These are phyloP conservation scores for Phoenix roebelenii DNA, from an alignment of 176 grass and related monocot genomes.

Conservation along the genomic window DNA sequence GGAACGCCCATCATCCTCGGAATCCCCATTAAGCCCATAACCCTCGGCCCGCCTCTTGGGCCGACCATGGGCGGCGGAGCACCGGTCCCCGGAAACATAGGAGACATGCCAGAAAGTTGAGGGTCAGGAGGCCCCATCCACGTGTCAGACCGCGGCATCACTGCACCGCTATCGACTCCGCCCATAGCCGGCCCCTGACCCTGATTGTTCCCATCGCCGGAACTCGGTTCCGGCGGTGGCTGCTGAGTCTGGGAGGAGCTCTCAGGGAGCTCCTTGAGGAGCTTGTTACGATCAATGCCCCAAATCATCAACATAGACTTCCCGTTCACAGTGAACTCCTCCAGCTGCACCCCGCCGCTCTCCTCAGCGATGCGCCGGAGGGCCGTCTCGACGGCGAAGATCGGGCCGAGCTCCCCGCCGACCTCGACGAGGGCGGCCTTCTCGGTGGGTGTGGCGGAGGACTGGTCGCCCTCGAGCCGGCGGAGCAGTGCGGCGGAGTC, in stretches of 20 bases:
- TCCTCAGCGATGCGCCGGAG: slow-evolving; percentile 79
- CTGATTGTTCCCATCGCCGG: slow-evolving; percentile 9
- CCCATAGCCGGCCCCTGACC: slow-evolving; percentile 14
- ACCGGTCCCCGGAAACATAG: slow-evolving; percentile 42
- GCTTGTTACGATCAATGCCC: slow-evolving; percentile 87
- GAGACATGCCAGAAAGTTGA: slow-evolving; percentile 43
- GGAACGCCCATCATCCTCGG: slow-evolving; percentile 49
- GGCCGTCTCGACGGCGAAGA: slow-evolving; percentile 48
- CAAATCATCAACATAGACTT: slow-evolving; percentile 83
- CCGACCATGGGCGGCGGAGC: slow-evolving; percentile 10
- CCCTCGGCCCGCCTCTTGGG: slow-evolving; percentile 46
- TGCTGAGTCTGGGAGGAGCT: slow-evolving; percentile 35
- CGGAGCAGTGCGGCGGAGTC: slow-evolving; percentile 68
- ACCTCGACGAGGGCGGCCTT: slow-evolving; percentile 57
- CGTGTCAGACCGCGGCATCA: slow-evolving; percentile 57
- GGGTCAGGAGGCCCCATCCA: slow-evolving; percentile 42
- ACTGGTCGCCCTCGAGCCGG: slow-evolving; percentile 58
- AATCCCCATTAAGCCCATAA: slow-evolving; percentile 44
- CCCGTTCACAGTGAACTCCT: slow-evolving; percentile 73
- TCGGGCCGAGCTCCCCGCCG: slow-evolving; percentile 44
- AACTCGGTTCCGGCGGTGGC: slow-evolving; percentile 8
- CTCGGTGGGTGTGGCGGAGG: slow-evolving; percentile 52
- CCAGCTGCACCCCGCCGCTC: slow-evolving; percentile 63
- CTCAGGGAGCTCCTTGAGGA: slow-evolving; percentile 91
- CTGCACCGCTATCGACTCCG: slow-evolving; percentile 17